These are phyloP conservation scores for Teunomyces cretensis DNA, from an alignment of 805 yeast species.

Conservation along the genomic window DNA sequence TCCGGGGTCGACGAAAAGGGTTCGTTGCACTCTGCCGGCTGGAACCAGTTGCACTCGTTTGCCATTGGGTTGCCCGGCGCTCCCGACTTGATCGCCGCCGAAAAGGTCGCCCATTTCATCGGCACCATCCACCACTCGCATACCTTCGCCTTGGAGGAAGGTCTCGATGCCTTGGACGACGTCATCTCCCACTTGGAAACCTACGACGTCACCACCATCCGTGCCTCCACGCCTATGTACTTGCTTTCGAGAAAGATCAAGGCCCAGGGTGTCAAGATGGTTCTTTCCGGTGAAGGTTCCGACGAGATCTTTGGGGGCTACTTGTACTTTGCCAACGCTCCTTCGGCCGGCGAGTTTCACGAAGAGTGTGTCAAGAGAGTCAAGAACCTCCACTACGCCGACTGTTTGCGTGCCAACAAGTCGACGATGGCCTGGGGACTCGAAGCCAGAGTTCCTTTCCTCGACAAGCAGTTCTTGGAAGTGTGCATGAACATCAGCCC, in stretches of 20 bases:
- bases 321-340: slow-evolving; percentile 96
- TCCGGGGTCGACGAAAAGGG: slow-evolving; percentile 94
- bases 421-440: slow-evolving; percentile 99
- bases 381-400: slow-evolving; percentile 95
- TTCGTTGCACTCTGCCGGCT: slow-evolving; percentile 71
- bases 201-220: slow-evolving; percentile 95
- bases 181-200: slow-evolving; percentile 96
- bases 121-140: slow-evolving; percentile 98
- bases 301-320: slow-evolving; percentile 99
- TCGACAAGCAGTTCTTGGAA: slow-evolving; percentile 90
- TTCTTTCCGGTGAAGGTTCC: slow-evolving; percentile 96
- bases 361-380: slow-evolving; percentile 93
- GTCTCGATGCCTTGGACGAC: slow-evolving; percentile 91
- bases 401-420: slow-evolving; percentile 98
- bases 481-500: slow-evolving; percentile 95
- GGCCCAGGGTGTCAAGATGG: slow-evolving; percentile 99
- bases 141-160: slow-evolving; percentile 95
- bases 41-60: slow-evolving; percentile 87
- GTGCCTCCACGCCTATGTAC: slow-evolving; percentile 99
- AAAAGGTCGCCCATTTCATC: slow-evolving; percentile 92
- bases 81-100: slow-evolving; percentile 95
- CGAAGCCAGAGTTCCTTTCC: slow-evolving; percentile 99
- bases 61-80: slow-evolving; percentile 98
- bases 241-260: slow-evolving; percentile 92
- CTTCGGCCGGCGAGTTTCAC: slow-evolving; percentile 90